Evolutionary conservation across 164 flowering plant species (phyloP), one percentile per base, ranked within the genome.

Genomic region (Macadamia integrifolia): DNA sequence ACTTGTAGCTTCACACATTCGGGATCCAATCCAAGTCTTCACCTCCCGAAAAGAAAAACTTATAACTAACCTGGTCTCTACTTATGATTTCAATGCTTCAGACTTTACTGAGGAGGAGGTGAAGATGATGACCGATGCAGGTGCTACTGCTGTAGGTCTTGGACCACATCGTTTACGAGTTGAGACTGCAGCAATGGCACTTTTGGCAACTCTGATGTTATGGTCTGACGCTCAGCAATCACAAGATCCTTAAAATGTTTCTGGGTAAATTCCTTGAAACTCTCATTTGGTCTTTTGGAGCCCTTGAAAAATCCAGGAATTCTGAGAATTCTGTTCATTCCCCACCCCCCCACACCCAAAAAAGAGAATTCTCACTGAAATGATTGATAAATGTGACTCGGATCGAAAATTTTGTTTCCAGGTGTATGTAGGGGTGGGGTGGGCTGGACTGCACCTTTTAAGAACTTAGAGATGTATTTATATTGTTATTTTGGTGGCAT

Each of bases 141-240:
- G 97, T 48, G 96, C 92, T 57, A 84, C 73, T 9, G 71, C 92
- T 17, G 96, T 91, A 61, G 93, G 98, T 65, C 91, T 93, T 71
- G 98, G 98, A 56, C 92, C 93, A 28, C 84, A 77, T 74, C 88
- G 97, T 23, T 76, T 93, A 49, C 89, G 97, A 17, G 98, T 93
- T 60, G 98, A 93, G 83, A 93, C 97, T 65, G 97, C 96, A 60
- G 86, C 97, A 23, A 69, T 93, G 44, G 82, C 92, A 48, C 89
- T 93, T 65, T 71, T 91, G 67, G 79, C 96, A 52, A 81, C 93
- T 60, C 69, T 87, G 3, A 93, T 87, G 93, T 66, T 93, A 67
- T 93, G 98, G 96, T 88, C 96, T n/a, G 91, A 91, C 69, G 83
- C 89, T 60, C 83, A 73, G 68, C 66, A 63, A 58, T 23, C 69